Evolutionary conservation across 208 protist genomes (phyloP), one percentile per base, ranked within the genome.

Genomic region (Crithidia expoeki): DNA sequence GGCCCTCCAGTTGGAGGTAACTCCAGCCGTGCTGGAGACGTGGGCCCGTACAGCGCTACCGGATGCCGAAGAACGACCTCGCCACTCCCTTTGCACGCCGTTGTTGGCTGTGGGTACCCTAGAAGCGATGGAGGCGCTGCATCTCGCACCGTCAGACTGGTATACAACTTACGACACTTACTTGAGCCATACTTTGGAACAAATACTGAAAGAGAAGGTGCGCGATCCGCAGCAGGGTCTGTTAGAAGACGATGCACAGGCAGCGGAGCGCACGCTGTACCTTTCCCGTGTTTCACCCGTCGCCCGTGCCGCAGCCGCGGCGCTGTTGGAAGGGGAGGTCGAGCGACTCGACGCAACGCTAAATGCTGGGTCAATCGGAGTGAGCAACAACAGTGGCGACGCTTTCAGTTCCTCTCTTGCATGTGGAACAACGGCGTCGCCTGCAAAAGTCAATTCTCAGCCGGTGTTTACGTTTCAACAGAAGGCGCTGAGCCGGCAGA

Each of bases 11-110:
- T 10, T 71, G 1, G 34, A 27, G 7, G 17, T 38, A 3, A 30
- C 44, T 2, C 63, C 65, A 7, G 16, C 72, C 0, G 16, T 14
- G 33, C 40, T 77, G 16, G 23, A 5, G 50, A 28, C 63, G 32
- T 77, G 72, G 72, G 63, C 72, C 0, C 57, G 46, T 10, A 53
- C 61, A 3, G 21, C 47, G 14, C 16, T n/a, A 17, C 23, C 25
- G 5, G 1, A 60, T n/a, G n/a, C n/a, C n/a, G 0, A 9, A 5
- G 14, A 2, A 36, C 40, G 38, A 1, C 30, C 42, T 6, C 47
- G 88, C 4, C 85, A 91, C 52, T 65, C 71, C 4, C 38, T 87
- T 21, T 72, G 80, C 42, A 86, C 79, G 1, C 85, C 85, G 2
- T 46, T 55, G 11, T 44, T 86, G 17, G 82, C 76, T 4, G 75